Percentiles rank a stretch among this genome's conserved stretches.
These are phyloP conservation scores for Penicillium capsulatum DNA, from an alignment of 2,329 filamentous ascomycete species.

Conservation along the genomic window DNA sequence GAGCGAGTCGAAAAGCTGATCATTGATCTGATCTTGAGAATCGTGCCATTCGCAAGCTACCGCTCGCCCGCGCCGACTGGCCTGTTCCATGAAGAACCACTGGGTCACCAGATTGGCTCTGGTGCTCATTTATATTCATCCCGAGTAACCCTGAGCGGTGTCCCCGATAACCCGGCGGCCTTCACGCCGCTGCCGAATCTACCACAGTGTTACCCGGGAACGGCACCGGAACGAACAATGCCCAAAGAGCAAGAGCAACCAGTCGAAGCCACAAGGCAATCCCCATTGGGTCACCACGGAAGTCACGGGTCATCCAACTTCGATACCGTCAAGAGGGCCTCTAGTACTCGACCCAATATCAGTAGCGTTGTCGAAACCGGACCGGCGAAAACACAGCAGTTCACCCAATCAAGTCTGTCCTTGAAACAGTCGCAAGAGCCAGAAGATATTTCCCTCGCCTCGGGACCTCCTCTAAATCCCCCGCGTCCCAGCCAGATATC, in stretches of 20 bases:
- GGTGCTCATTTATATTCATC: not conserved
- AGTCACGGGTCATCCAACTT: slow-evolving; percentile 2
- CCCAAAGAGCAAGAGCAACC: not conserved
- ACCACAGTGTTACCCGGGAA: slow-evolving; percentile 9
- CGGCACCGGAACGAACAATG: not conserved
- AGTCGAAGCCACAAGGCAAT: not conserved
- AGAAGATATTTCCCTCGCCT: not conserved
- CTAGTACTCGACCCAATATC: not conserved
- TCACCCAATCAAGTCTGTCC: not conserved
- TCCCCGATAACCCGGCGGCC: not conserved
- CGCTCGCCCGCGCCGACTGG: slow-evolving; percentile 10
- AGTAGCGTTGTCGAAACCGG: no score
- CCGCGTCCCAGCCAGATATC: slow-evolving; percentile 2
- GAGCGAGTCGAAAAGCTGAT: slow-evolving; percentile 22
- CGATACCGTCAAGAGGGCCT: slow-evolving; percentile 7
- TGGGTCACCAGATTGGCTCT: not conserved
- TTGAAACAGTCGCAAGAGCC: not conserved
- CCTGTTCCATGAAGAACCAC: not conserved
- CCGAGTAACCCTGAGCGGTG: no score
- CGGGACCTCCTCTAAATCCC: not conserved
- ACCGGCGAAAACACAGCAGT: not conserved
- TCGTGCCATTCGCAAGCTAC: slow-evolving; percentile 16
- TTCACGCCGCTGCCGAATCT: slow-evolving; percentile 1
- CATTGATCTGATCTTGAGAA: slow-evolving; percentile 18
- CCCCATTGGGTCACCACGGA: not conserved